phyloP scores from a whole-genome alignment of 2,329 filamentous ascomycete genomes.

The Trichoderma atroviride region DNA sequence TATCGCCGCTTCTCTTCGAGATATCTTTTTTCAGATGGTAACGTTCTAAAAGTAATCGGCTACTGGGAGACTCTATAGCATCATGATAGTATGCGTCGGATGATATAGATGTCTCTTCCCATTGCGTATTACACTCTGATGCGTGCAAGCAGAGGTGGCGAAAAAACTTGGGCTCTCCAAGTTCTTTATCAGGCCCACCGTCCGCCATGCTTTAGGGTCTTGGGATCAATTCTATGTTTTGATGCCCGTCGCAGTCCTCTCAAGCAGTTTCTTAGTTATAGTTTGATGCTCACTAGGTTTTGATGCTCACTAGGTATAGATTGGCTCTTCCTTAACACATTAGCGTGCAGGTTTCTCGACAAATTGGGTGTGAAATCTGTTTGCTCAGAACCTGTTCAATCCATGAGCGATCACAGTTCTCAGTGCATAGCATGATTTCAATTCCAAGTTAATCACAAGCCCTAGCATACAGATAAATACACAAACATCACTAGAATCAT shows the following conservation, averaged over 20 bases:
- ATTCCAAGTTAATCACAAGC: constrained; percentile 16
- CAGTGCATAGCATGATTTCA: no score
- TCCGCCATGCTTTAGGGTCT: background rate
- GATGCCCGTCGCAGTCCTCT: constrained; percentile 52
- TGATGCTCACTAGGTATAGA: constrained; percentile 61
- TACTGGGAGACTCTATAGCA: no score
- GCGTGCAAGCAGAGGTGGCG: background rate
- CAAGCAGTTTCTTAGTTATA: constrained; percentile 48
- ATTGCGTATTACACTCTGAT: background rate
- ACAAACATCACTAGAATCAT: background rate
- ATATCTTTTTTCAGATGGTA: background rate
- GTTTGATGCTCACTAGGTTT: no score
- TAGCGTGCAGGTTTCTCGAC: constrained; percentile 53
- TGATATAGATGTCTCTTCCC: background rate
- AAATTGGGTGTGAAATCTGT: constrained; percentile 49
- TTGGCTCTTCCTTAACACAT: constrained; percentile 50
- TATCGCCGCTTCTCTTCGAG: background rate
- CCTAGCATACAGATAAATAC: constrained; percentile 24
- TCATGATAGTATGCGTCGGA: no score
- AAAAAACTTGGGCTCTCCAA: background rate
- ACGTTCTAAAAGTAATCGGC: background rate
- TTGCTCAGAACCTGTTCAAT: constrained; percentile 43
- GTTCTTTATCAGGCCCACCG: background rate
- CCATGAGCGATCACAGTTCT: no score
- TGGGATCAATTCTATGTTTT: constrained; percentile 37